Evolutionary conservation across 164 flowering plant genomes (phyloP), one percentile per base, ranked within the genome.

Genomic region (Tetracentron sinense): DNA sequence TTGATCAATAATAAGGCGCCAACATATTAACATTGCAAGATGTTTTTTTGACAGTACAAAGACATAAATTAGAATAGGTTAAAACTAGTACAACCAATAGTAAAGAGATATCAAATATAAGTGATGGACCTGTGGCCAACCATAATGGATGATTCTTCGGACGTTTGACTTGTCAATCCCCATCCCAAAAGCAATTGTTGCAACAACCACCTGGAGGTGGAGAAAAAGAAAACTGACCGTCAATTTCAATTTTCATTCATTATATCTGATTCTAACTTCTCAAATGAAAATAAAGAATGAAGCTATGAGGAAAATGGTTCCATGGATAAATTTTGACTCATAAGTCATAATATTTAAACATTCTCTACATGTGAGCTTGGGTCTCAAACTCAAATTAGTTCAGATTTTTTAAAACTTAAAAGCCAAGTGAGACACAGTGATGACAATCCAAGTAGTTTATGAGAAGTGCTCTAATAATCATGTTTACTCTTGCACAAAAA

Each of bases 131-230:
- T 90, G 98, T 54, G 96, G 98, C 98, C 96, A 90, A 64, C 98
- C 98, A 81, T 92, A 90, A 70, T 92, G 98, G 56, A 92, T 81
- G 31, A 92, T 81, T 76, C 92, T 85, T 54, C 96, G 77, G 47
- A 92, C 94, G 56, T 92, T 90, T 58, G 67, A 75, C 70, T 90
- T 90, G 84, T 92, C 98, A 71, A 92, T 92, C 25, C 98, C 97
- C 98, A 92, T 92, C 60, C 98, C 98, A 76, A 92, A 92, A 64
- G 98, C 98, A 77, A 92, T 81, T 63, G 98, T 92, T 56, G 98
- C 97, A 69, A 92, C 97, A 60, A 92, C 84, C 23, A 90, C 90
- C 97, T 90, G 81, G 35, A 72, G 35, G 3, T 47, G 19, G 35
- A 48, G 23, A 42, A 59, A 38, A 28, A 10, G 14, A 27, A 44